These are phyloP conservation scores for Streptanthus diversifolius DNA, from an alignment of 345 rosid species.

Conservation along the genomic window DNA sequence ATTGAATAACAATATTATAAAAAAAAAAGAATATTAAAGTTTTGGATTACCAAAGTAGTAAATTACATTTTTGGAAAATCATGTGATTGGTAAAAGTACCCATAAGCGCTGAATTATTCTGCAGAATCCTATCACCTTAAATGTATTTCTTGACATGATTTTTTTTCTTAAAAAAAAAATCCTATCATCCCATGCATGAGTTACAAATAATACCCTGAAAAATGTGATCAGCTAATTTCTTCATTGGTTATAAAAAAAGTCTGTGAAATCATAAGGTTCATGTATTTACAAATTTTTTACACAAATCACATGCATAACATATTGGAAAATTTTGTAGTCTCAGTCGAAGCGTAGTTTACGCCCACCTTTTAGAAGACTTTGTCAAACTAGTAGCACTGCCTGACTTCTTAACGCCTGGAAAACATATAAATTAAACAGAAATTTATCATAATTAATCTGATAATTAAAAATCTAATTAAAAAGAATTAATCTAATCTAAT, in stretches of 20 bases:
- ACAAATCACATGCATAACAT: not conserved
- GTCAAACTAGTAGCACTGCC: constrained; percentile 25
- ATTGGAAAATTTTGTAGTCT: constrained; percentile 18
- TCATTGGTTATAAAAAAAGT: not conserved
- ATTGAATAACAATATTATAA: not conserved
- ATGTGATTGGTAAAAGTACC: not conserved
- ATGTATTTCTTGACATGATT: too few species aligned
- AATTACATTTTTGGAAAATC: not conserved
- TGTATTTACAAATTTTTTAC: constrained; percentile 19
- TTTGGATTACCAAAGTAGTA: not conserved
- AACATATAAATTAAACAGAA: not conserved
- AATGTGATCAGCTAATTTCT: not conserved
- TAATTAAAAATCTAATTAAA: not conserved
- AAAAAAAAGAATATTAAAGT: not conserved
- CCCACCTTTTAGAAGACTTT: constrained; percentile 50
- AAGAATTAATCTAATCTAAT: not conserved
- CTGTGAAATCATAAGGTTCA: not conserved
- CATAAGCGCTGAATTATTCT: not conserved
- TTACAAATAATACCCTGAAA: not conserved
- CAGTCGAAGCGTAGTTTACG: constrained; percentile 28
- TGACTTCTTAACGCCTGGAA: constrained; percentile 47
- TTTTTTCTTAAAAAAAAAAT: too few species aligned
- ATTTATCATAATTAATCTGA: not conserved
- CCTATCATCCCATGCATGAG: not conserved
- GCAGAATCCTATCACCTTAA: too few species aligned